phyloP scores from a whole-genome alignment of 768 basidiomycete species.

The Clavulina sp. region DNA sequence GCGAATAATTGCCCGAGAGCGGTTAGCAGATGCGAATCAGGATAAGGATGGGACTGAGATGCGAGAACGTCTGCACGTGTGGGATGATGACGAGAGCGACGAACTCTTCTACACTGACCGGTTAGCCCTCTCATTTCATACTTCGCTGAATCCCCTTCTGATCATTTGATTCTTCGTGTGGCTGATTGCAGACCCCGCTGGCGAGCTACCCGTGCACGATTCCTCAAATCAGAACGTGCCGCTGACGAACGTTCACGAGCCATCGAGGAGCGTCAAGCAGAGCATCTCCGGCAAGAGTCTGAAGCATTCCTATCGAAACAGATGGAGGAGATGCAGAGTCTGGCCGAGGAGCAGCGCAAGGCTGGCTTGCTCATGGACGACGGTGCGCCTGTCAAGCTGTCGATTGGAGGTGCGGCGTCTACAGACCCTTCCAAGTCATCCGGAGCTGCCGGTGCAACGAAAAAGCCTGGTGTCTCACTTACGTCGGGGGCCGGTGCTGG shows the following conservation, averaged over 20 bases:
- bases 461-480: slow-evolving; percentile 21
- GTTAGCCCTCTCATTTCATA: slow-evolving; percentile 25
- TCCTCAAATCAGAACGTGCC: slow-evolving; percentile 59
- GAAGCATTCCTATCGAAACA: slow-evolving; percentile 87
- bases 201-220: slow-evolving; percentile 56
- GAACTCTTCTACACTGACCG: slow-evolving; percentile 87
- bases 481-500: slow-evolving; percentile 28
- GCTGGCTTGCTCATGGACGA: slow-evolving; percentile 84
- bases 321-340: slow-evolving; percentile 89
- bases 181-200: slow-evolving; percentile 46
- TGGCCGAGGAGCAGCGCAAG: slow-evolving; percentile 80
- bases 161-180: too few relatives aligned
- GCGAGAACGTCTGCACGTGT: slow-evolving; percentile 64
- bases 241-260: slow-evolving; percentile 69
- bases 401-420: slow-evolving; percentile 44
- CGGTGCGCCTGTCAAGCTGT: slow-evolving; percentile 75
- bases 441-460: slow-evolving; percentile 26
- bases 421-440: too few relatives aligned
- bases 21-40: slow-evolving; percentile 54
- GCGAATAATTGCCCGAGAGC: slow-evolving; percentile 55
- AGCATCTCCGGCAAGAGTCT: slow-evolving; percentile 73
- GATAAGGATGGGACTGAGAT: slow-evolving; percentile 67
- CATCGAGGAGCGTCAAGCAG: slow-evolving; percentile 72
- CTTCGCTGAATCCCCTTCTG: slow-evolving; percentile 5
- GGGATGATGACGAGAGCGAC: slow-evolving; percentile 87